Conservation (phyloP, 441 rosid species). For the Populus hybrid region DNA sequence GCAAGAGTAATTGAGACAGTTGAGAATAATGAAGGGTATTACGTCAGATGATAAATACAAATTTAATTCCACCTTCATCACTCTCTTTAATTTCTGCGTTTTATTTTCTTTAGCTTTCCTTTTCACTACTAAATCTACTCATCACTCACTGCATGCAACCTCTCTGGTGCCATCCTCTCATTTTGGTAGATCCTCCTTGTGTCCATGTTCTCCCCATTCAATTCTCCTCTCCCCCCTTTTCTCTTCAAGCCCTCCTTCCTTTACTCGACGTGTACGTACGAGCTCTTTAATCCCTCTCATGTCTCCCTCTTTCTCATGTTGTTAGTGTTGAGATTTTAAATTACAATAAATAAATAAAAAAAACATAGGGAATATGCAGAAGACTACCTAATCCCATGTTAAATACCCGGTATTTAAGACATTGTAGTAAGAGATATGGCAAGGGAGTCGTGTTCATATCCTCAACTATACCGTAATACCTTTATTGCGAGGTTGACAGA, state of each 20-base stretch:
- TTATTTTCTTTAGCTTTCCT: slow-evolving; percentile 22
- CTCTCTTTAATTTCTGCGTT: background rate
- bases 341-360: background rate
- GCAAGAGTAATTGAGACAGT: too few relatives aligned
- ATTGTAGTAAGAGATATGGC: too few relatives aligned
- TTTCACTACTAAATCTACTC: slow-evolving; percentile 32
- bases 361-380: slow-evolving; percentile 6
- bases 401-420: background rate
- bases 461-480: slow-evolving; percentile 2
- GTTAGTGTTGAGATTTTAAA: background rate
- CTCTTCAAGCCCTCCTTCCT: slow-evolving; percentile 18
- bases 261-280: slow-evolving; percentile 5
- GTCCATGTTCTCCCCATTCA: slow-evolving; percentile 34
- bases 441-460: background rate
- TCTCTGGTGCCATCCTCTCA: slow-evolving; percentile 39
- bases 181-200: slow-evolving; percentile 35
- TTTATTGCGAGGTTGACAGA: background rate
- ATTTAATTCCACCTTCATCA: slow-evolving; percentile 32
- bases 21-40: slow-evolving; percentile 78
- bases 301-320: slow-evolving; percentile 8
- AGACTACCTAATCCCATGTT: background rate
- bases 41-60: slow-evolving; percentile 86
- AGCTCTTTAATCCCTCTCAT: background rate
- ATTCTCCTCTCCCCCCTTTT: slow-evolving; percentile 15
- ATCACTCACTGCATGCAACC: slow-evolving; percentile 47